Evolutionary conservation across 208 protist species (phyloP), one percentile per base, ranked within the genome.

Genomic region (Leptomonas seymouri): DNA sequence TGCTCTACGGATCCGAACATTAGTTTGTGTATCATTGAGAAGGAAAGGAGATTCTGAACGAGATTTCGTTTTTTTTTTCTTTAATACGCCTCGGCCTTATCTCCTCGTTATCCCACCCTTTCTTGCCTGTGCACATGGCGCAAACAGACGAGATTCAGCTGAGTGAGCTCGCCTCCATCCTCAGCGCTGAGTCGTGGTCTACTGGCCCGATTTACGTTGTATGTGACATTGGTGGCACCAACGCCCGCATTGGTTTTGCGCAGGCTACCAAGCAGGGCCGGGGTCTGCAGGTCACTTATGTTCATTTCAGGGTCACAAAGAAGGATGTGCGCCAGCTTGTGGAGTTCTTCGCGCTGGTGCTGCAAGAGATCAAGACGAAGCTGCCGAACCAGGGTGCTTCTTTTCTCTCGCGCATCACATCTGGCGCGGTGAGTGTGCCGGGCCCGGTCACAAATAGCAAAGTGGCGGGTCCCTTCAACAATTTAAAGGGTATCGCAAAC

Each of bases 141-240:
- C 50, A 57, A 7, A 71, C 67, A 21, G 53, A 74, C 11, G 55
- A 79, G 18, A 41, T 90, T 23, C n/a, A 66, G n/a, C 57, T 90
- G 27, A 51, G 71, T 36, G 44, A 85, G 36, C 63, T 92, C 30
- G 36, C 62, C 48, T 16, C 59, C 23, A 80, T 68, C 23, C 56
- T 92, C 34, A 21, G 42, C 55, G 67, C 53, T 16, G 45, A 50
- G 21, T 50, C 45, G 27, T 90, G 84, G 82, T 39, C 62, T 27
- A 61, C 23, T 21, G 66, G 61, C 0, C 80, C 81, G 6, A 66
- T 93, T 49, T 84, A 82, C 71, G 89, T 90, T 48, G 65, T 93
- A 66, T 86, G 81, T 41, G 87, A 93, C 51, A 72, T 93, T 46
- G 87, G 87, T 45, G 87, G 81, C 57, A 90, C 82, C n/a, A 88